These are phyloP conservation scores for Lactarius sanguifluus DNA, from an alignment of 768 basidiomycete genomes.

Conservation along the genomic window DNA sequence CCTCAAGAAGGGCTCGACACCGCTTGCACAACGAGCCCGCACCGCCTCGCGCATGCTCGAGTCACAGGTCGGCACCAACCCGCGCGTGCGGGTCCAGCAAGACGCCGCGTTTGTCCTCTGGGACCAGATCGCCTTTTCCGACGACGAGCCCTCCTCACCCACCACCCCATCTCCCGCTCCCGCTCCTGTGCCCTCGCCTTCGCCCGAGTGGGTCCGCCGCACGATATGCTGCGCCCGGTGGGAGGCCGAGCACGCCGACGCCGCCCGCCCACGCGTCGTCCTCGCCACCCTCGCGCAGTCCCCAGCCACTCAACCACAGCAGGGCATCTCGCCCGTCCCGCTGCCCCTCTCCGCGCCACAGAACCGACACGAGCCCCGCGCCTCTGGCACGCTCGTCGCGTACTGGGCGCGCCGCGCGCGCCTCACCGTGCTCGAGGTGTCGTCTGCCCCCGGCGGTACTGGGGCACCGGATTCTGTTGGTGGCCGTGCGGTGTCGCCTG, in stretches of 20 bases:
- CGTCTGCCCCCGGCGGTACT: slow-evolving; percentile 33
- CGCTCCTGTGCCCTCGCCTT: slow-evolving; percentile 38
- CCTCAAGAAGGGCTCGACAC: slow-evolving; percentile 84
- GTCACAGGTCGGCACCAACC: slow-evolving; percentile 79
- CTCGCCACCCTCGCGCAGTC: slow-evolving; percentile 50
- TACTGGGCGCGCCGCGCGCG: slow-evolving; percentile 69
- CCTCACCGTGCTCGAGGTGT: slow-evolving; percentile 55
- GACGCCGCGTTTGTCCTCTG: slow-evolving; percentile 83
- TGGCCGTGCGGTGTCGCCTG: slow-evolving; percentile 30
- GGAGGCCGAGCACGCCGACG: slow-evolving; percentile 59
- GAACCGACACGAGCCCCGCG: slow-evolving; percentile 64
- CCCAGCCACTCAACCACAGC: slow-evolving; percentile 3
- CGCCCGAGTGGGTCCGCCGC: slow-evolving; percentile 83
- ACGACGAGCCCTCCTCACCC: slow-evolving; percentile 30
- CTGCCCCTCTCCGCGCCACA: slow-evolving; percentile 55
- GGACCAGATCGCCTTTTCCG: slow-evolving; percentile 65
- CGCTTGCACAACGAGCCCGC: slow-evolving; percentile 79
- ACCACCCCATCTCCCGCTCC: slow-evolving; percentile 32
- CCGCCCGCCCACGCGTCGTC: slow-evolving; percentile 49
- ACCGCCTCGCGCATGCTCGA: slow-evolving; percentile 88
- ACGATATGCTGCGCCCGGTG: slow-evolving; percentile 81
- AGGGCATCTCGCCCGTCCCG: slow-evolving; percentile 55
- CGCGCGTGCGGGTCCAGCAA: slow-evolving; percentile 76
- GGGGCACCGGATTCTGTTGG: slow-evolving; percentile 14
- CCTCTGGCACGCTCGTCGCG: slow-evolving; percentile 58